Percentiles rank a stretch among this genome's conserved stretches.
phyloP scores from a whole-genome alignment of 2,329 filamentous ascomycete genomes.

The Chaetoscypha palmicola region DNA sequence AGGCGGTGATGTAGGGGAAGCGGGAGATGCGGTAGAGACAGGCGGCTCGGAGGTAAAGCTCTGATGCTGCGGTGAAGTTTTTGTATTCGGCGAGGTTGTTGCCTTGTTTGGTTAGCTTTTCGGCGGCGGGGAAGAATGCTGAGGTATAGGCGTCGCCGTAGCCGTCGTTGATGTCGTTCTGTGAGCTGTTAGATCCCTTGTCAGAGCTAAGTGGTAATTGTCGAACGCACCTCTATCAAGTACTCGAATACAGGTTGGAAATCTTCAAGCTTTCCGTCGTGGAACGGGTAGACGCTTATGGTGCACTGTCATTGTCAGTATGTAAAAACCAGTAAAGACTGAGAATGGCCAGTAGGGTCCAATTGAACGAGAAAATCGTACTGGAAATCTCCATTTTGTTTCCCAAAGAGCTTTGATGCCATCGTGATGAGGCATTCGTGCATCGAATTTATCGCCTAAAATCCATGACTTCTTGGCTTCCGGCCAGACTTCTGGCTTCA shows the following conservation, averaged over 20 bases:
- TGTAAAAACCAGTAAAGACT: too few relatives aligned
- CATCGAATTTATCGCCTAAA: constrained; percentile 7
- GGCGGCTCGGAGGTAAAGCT: constrained; percentile 62
- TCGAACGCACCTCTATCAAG: constrained; percentile 44
- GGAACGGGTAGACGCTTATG: constrained; percentile 66
- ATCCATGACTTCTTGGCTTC: constrained; percentile 3
- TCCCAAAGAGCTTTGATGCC: constrained; percentile 60
- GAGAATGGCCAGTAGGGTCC: background rate
- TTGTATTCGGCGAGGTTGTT: constrained; percentile 39
- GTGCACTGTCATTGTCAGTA: constrained; percentile 36
- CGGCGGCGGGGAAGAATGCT: constrained; percentile 54
- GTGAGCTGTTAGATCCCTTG: background rate
- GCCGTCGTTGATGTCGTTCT: constrained; percentile 56
- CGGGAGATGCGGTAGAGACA: constrained; percentile 67
- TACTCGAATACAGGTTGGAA: constrained; percentile 63
- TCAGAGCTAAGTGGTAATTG: background rate
- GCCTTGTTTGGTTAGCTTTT: constrained; percentile 47
- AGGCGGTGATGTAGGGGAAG: constrained; percentile 52
- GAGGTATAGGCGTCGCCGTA: constrained; percentile 59
- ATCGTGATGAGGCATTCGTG: constrained; percentile 20
- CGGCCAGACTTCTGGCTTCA: too few relatives aligned
- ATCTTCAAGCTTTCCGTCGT: constrained; percentile 61
- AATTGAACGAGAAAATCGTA: constrained; percentile 31
- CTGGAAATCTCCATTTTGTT: constrained; percentile 66
- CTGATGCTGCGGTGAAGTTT: constrained; percentile 47